These are phyloP conservation scores for Cercospora berteroae DNA, from an alignment of 2,329 filamentous ascomycete species.

Conservation along the genomic window DNA sequence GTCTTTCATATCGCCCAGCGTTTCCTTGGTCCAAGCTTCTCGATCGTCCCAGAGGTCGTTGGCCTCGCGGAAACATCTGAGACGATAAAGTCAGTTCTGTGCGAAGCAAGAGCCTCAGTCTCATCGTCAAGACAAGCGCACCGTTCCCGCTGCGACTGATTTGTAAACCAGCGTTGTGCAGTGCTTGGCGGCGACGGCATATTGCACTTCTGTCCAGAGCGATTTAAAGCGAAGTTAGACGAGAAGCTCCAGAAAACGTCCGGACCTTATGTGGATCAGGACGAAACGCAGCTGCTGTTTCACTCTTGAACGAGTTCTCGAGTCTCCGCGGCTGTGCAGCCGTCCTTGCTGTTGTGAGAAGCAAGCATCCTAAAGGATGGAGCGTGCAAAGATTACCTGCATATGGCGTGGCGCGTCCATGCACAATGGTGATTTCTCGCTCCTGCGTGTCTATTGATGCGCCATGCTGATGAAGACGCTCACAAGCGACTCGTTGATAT, in stretches of 20 bases:
- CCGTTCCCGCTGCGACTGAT: neutral
- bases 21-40: neutral
- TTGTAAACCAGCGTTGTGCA: neutral
- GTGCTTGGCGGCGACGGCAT: neutral
- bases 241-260: neutral
- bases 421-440: neutral
- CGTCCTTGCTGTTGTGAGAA: neutral
- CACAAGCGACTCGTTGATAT: neutral
- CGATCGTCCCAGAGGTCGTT: neutral
- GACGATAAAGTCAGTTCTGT: neutral
- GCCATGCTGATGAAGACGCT: neutral
- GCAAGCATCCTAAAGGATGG: neutral
- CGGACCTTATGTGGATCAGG: neutral
- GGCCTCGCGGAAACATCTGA: neutral
- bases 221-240: neutral
- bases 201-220: neutral
- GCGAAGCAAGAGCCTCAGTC: neutral
- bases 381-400: neutral
- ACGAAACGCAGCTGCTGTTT: neutral
- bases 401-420: neutral
- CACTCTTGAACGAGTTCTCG: neutral
- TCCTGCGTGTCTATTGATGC: neutral
- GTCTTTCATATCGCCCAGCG: neutral
- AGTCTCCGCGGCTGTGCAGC: neutral
- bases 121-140: neutral